A percentile compares a stretch with the other conserved stretches of the same genome.
Evolutionary conservation across 2,329 filamentous ascomycete species (phyloP).

Genomic region (Triangularia verruculosa): DNA sequence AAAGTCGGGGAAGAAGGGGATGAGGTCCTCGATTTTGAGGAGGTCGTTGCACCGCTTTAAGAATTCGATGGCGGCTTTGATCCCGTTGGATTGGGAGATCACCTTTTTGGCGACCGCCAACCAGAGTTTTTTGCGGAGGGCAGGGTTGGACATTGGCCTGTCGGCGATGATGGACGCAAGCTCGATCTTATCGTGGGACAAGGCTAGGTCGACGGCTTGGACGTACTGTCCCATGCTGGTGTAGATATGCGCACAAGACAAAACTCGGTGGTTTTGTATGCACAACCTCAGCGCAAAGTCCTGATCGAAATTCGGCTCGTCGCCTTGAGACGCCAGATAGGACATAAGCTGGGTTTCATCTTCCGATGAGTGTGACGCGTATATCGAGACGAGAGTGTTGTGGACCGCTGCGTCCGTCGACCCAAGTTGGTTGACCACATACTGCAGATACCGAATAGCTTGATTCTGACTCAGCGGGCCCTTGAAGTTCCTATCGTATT

Average conservation of each 20-base stretch:
- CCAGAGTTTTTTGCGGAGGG: conserved; percentile 91
- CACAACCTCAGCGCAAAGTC: conserved; percentile 95
- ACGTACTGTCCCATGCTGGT: conserved; percentile 93
- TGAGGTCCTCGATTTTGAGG: conserved; percentile 91
- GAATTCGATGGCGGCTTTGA: conserved; percentile 92
- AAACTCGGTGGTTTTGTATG: conserved; percentile 88
- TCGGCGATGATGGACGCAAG: conserved; percentile 88
- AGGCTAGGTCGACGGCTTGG: conserved; percentile 86
- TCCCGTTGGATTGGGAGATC: conserved; percentile 79
- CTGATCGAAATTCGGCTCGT: conserved; percentile 83
- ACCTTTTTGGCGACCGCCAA: conserved; percentile 92
- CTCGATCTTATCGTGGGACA: conserved; percentile 86
- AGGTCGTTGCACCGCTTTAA: conserved; percentile 79
- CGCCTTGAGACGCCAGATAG: conserved; percentile 87
- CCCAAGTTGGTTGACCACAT: conserved; percentile 82
- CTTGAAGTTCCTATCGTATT: conserved; percentile 79
- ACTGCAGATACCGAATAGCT: conserved; percentile 88
- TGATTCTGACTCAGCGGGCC: conserved; percentile 76
- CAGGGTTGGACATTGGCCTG: conserved; percentile 71
- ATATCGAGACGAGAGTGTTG: conserved; percentile 95
- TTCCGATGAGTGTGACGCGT: conserved; percentile 77
- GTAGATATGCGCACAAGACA: conserved; percentile 96
- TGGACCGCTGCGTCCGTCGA: conserved; percentile 84
- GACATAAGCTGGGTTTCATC: conserved; percentile 83
- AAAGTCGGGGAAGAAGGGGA: conserved; percentile 98